Conservation (phyloP, 768 basidiomycete genomes). For the Boletus huronensis region DNA sequence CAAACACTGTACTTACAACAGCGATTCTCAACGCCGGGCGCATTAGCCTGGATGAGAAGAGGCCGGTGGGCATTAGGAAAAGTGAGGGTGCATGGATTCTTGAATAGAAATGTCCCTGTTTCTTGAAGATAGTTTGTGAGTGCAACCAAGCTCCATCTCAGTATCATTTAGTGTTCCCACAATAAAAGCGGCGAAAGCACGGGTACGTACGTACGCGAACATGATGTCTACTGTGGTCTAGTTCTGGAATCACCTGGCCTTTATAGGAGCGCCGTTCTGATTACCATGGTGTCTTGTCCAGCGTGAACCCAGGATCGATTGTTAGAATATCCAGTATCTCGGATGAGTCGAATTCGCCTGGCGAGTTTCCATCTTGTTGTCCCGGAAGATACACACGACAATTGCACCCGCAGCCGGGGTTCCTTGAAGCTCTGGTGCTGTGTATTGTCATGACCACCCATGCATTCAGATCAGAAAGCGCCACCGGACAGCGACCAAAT, state of each 20-base stretch:
- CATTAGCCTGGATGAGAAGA: constrained; percentile 85
- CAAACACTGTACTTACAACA: constrained; percentile 83
- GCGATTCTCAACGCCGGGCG: constrained; percentile 90
- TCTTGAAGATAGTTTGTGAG: constrained; percentile 9
- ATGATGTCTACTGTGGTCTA: neutral
- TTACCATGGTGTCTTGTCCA: neutral
- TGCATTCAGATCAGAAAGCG: constrained; percentile 11
- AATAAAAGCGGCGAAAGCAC: neutral
- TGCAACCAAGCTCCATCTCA: neutral
- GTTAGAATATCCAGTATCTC: neutral
- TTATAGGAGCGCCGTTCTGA: neutral
- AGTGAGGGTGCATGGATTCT: constrained; percentile 62
- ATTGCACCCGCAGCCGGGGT: neutral
- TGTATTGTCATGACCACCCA: constrained; percentile 15
- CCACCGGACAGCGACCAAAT: constrained; percentile 5
- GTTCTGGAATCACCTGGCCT: neutral
- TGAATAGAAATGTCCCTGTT: constrained; percentile 41
- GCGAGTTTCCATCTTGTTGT: neutral
- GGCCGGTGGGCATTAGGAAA: constrained; percentile 75
- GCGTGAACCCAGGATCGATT: neutral
- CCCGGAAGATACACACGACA: neutral
- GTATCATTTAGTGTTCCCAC: neutral
- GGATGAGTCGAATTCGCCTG: neutral
- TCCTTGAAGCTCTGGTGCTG: constrained; percentile 4
- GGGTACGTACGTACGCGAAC: neutral